Base-by-base conservation (phyloP, 352 stramenopile genomes). In the Globisporangium viniferum region DNA sequence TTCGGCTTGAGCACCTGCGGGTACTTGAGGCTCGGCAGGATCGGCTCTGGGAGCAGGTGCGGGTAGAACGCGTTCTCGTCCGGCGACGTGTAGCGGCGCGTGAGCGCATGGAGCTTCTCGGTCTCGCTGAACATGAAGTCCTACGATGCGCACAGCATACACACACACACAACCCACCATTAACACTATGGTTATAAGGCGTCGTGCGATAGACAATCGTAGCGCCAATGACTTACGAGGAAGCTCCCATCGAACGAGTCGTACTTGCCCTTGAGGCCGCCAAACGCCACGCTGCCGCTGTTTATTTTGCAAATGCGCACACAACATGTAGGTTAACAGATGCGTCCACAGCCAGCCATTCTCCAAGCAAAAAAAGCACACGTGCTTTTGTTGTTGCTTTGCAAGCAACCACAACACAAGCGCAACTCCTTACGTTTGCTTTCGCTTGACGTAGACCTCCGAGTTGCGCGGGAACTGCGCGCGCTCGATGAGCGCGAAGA, bases 401-500 rank as follows among this genome's bases (percentile, higher is more conserved):
- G 31, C 31, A 33, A 20, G 44, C 18, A 22, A 49, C 5, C 44
- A 49, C 15, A 9, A 49, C 44, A n/a, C 44, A 22, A 10, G 5
- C 41, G 41, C 44, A 51, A n/a, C 5, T 9, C 67, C 73, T 29
- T 67, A 91, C 84, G 74, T 80, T 41, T 92, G 81, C 69, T 82
- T 94, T 68, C 93, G 92, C 68, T 89, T 89, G 64, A 97, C 72
- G 82, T 99, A 99, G 39, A 99, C 96, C 55, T 94, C 87, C 1
- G 70, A 61, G 80, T 99, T 99, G 57, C 81, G 83, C n/a, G 94
- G 79, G 78, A 98, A 99, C 75, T 99, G 96, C 18, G 97, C 89
- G 62, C 98, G 88, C 79, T 99, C 98, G 73, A 99, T 99, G 22
- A 99, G 74, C n/a, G 97, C 95, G 76, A 99, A 99, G 79, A 99